A percentile compares a stretch with the other conserved stretches of the same genome.
These are phyloP conservation scores for Arabidopsis lyrata DNA, from an alignment of 441 rosid species.

Conservation along the genomic window DNA sequence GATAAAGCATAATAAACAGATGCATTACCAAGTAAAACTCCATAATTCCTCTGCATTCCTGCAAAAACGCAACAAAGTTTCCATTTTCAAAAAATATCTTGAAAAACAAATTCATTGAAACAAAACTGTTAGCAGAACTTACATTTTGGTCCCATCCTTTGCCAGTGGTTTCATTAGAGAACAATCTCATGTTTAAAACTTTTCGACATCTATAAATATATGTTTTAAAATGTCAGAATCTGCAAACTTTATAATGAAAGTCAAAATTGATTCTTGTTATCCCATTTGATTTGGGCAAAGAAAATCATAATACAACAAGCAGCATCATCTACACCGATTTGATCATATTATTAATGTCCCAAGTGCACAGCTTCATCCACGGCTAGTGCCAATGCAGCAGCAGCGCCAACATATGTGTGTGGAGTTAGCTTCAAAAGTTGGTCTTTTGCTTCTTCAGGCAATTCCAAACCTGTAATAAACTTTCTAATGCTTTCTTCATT, in stretches of 20 bases:
- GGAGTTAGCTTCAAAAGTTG: conserved; percentile 77
- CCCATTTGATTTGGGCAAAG: no score
- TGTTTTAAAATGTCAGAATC: no score
- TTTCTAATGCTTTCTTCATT: conserved; percentile 79
- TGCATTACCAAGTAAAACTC: conserved; percentile 68
- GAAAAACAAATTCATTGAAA: not conserved
- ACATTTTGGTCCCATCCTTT: no score
- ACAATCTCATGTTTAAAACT: no score
- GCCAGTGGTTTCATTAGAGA: no score
- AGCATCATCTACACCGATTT: conserved; percentile 4
- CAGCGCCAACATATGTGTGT: conserved; percentile 82
- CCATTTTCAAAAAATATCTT: not conserved
- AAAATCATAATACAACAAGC: conserved; percentile 18
- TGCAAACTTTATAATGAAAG: no score
- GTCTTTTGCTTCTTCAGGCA: conserved; percentile 72
- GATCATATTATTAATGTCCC: conserved; percentile 12
- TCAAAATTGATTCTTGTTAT: no score
- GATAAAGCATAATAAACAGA: not conserved
- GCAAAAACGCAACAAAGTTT: conserved; percentile 41
- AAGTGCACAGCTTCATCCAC: conserved; percentile 54
- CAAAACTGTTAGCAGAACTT: no score
- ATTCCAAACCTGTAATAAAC: conserved; percentile 73
- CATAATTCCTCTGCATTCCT: conserved; percentile 88
- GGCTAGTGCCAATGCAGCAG: conserved; percentile 65
- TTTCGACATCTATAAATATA: no score